Evolutionary conservation across 2,329 filamentous ascomycete genomes (phyloP).

Genomic region (Chaetothyriales sp.): DNA sequence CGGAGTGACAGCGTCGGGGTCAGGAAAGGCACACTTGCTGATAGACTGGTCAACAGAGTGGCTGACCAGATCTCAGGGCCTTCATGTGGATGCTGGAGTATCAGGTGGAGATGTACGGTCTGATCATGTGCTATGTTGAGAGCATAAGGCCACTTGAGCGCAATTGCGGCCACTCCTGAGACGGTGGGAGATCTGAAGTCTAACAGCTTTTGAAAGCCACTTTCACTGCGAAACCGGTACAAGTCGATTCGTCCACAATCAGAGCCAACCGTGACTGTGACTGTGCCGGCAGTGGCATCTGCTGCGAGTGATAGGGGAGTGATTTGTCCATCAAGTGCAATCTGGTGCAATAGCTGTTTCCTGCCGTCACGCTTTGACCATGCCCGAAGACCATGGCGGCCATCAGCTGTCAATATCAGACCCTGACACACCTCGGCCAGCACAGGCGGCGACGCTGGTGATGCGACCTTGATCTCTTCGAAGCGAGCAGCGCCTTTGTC

Average conservation of each 20-base stretch:
- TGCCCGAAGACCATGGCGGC: constrained; percentile 52
- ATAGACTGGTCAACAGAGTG: constrained; percentile 5
- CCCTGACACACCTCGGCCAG: constrained; percentile 66
- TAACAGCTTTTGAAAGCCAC: constrained; percentile 1
- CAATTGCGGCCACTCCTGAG: constrained; percentile 51
- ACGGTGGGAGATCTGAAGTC: constrained; percentile 39
- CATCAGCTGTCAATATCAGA: constrained; percentile 62
- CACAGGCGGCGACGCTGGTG: constrained; percentile 41
- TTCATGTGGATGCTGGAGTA: constrained; percentile 21
- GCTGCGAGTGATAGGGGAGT: constrained; percentile 51
- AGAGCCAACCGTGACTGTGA: constrained; percentile 56
- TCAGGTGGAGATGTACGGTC: constrained; percentile 66
- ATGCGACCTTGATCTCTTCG: constrained; percentile 54
- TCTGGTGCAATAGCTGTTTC: constrained; percentile 42
- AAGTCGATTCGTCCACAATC: constrained; percentile 55
- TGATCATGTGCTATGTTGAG: constrained; percentile 62
- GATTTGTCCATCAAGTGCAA: constrained; percentile 16
- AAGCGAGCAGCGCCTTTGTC: constrained; percentile 64
- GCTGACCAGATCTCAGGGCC: not conserved
- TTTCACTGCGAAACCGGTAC: constrained; percentile 37
- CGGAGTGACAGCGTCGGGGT: constrained; percentile 74
- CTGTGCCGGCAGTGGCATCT: constrained; percentile 33
- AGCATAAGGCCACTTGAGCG: constrained; percentile 59
- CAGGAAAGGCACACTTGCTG: constrained; percentile 62
- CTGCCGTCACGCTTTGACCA: constrained; percentile 54